Evolutionary conservation across 768 basidiomycete species (phyloP), one percentile per base, ranked within the genome.

Genomic region (Rhodotorula graminis): DNA sequence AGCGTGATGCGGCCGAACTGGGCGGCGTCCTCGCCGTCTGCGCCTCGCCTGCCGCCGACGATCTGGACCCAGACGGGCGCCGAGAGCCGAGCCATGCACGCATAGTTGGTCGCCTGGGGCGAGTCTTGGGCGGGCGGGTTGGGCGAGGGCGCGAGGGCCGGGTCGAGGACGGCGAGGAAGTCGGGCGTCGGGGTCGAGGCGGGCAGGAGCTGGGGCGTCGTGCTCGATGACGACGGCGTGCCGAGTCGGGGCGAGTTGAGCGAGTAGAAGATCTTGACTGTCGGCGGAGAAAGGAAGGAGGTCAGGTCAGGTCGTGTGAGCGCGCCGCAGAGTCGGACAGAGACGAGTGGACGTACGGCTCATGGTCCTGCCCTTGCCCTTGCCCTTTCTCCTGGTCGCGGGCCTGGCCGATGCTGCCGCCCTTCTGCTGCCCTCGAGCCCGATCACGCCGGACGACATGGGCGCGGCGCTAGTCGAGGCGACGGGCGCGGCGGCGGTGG

Each of bases 201-300:
- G 59, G 29, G 42, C 40, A 40, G 58, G 8, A 29, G 12, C 25
- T 18, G 60, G 27, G 19, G 60, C 60, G 67, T 16, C 0, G 65
- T 21, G 21, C 55, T 27, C 42, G 59, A 46, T 47, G 56, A 15
- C 61, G 19, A 10, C 42, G 31, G 3, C 31, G 61, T 4, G 61
- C 61, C 57, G 25, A 67, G 65, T 0, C 68, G 56, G 1, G 71
- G 71, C 16, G 74, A 76, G 15, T 57, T 61, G 44, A 76, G 74
- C 4, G 74, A 58, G 69, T 76, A 76, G 74, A 70, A 76, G 52
- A 76, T 61, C 64, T 76, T 76, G 71, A 76, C 74, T 76, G 69
- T 29, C 25, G 16, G 16, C 14, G 19, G 42, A n/a, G 49, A 4
- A 19, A 21, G 8, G 11, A 44, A 29, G 37, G 53, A 23, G n/a